Percentiles rank a stretch among this genome's conserved stretches.
Conservation (phyloP, 2,329 filamentous ascomycete genomes). For the Diplodia sapinea region DNA sequence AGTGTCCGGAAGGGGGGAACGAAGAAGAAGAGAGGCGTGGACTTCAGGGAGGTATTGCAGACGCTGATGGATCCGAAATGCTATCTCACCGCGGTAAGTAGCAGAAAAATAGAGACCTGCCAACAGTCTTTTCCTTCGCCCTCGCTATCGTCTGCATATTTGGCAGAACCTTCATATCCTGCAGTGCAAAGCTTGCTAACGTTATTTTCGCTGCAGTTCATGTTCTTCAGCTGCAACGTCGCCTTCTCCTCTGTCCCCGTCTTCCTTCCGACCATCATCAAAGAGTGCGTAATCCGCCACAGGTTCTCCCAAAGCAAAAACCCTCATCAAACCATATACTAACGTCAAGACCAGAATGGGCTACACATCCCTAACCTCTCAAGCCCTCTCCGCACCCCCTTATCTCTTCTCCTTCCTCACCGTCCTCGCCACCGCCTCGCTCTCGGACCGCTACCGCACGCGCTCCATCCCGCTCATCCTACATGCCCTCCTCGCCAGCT, state of each 20-base stretch:
- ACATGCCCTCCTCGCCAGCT: slow-evolving; percentile 70
- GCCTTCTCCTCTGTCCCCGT: slow-evolving; percentile 87
- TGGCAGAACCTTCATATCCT: background rate
- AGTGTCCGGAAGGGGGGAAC: slow-evolving; percentile 16
- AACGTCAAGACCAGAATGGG: slow-evolving; percentile 62
- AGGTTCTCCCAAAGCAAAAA: too few species aligned
- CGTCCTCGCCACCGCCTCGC: slow-evolving; percentile 73
- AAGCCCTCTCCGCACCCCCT: slow-evolving; percentile 81
- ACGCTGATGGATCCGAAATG: slow-evolving; percentile 70
- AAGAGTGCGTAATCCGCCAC: slow-evolving; percentile 52
- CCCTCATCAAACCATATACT: background rate
- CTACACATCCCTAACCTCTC: slow-evolving; percentile 68
- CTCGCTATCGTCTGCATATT: background rate
- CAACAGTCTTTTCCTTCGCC: background rate
- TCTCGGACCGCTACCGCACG: slow-evolving; percentile 70
- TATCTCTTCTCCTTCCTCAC: slow-evolving; percentile 76
- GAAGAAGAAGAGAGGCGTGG: slow-evolving; percentile 48
- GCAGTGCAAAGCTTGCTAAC: background rate
- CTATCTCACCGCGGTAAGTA: slow-evolving; percentile 70
- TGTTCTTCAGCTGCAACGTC: slow-evolving; percentile 89
- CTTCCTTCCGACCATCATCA: slow-evolving; percentile 81
- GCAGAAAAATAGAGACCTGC: background rate
- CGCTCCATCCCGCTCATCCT: slow-evolving; percentile 71
- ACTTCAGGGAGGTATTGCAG: slow-evolving; percentile 62
- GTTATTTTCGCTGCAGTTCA: slow-evolving; percentile 50